These are phyloP conservation scores for Pleurotus platypus DNA, from an alignment of 768 basidiomycete species.

Conservation along the genomic window DNA sequence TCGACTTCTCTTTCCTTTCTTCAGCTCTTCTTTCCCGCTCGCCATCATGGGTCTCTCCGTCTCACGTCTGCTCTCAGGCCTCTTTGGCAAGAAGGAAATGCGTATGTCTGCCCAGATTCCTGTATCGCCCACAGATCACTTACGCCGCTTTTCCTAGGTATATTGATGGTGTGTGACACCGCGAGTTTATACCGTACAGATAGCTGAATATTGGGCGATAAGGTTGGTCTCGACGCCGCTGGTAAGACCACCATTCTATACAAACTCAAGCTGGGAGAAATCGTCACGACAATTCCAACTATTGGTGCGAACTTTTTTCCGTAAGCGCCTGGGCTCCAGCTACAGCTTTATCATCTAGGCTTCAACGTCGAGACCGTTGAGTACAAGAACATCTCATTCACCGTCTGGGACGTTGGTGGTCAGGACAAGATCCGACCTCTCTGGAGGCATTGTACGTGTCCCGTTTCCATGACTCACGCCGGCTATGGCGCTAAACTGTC, in stretches of 20 bases:
- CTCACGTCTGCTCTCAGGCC: constrained; percentile 70
- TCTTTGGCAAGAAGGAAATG: constrained; percentile 99
- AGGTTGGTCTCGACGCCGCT: constrained; percentile 99
- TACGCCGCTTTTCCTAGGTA: constrained; percentile 54
- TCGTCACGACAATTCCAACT: constrained; percentile 99
- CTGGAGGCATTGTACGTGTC: constrained; percentile 96
- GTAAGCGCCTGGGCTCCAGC: constrained; percentile 8
- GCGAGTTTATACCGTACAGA: constrained; percentile 14
- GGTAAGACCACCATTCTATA: constrained; percentile 99
- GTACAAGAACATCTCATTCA: constrained; percentile 99
- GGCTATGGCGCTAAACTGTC: constrained; percentile 10
- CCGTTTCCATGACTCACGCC: constrained; percentile 16
- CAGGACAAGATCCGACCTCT: constrained; percentile 99
- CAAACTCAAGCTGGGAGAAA: constrained; percentile 99
- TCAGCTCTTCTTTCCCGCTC: constrained; percentile 25
- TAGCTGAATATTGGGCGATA: constrained; percentile 1
- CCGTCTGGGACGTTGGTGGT: constrained; percentile 99
- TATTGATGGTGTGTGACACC: constrained; percentile 75
- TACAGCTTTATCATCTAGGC: constrained; percentile 46
- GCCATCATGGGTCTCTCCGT: constrained; percentile 74
- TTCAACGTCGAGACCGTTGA: constrained; percentile 99
- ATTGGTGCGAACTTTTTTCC: constrained; percentile 67
- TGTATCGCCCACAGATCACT: constrained; percentile 16
- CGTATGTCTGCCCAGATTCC: constrained; percentile 56
- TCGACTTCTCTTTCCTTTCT: constrained; percentile 12